Percentiles rank a stretch among this genome's conserved stretches.
These are phyloP conservation scores for Hirsutella thompsonii DNA, from an alignment of 2,329 filamentous ascomycete species.

Conservation along the genomic window DNA sequence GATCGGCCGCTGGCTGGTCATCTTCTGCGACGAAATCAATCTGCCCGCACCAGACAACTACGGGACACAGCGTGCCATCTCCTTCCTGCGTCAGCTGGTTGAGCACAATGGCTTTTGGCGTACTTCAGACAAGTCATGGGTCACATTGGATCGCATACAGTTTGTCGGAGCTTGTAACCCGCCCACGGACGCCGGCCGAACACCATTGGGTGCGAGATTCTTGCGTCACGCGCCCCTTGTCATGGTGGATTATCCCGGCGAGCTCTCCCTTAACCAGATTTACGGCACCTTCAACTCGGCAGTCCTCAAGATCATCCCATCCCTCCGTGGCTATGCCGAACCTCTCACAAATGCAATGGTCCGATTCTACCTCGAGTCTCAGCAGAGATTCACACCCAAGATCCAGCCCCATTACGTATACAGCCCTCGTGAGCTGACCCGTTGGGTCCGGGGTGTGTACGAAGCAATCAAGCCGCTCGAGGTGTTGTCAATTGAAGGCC, in stretches of 20 bases:
- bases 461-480: conserved; percentile 92
- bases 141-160: conserved; percentile 92
- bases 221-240: conserved; percentile 93
- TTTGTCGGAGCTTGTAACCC: conserved; percentile 99
- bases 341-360: conserved; percentile 96
- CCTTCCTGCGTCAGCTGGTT: conserved; percentile 91
- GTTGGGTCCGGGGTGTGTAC: conserved; percentile 96
- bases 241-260: conserved; percentile 98
- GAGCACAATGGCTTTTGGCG: conserved; percentile 99
- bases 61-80: conserved; percentile 92
- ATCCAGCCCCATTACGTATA: conserved; percentile 99
- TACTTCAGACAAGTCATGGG: conserved; percentile 94
- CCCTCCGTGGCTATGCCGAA: conserved; percentile 89
- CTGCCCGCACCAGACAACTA: conserved; percentile 95
- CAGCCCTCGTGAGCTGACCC: conserved; percentile 92
- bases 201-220: conserved; percentile 85
- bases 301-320: conserved; percentile 90
- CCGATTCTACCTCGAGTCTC: conserved; percentile 86
- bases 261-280: conserved; percentile 88
- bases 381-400: conserved; percentile 85
- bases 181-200: conserved; percentile 92
- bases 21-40: conserved; percentile 99
- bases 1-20: conserved; percentile 92
- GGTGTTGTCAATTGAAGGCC: conserved; percentile 72
- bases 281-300: conserved; percentile 97